Conservation (phyloP, 2,329 filamentous ascomycete genomes). For the Didymella segeticola region DNA sequence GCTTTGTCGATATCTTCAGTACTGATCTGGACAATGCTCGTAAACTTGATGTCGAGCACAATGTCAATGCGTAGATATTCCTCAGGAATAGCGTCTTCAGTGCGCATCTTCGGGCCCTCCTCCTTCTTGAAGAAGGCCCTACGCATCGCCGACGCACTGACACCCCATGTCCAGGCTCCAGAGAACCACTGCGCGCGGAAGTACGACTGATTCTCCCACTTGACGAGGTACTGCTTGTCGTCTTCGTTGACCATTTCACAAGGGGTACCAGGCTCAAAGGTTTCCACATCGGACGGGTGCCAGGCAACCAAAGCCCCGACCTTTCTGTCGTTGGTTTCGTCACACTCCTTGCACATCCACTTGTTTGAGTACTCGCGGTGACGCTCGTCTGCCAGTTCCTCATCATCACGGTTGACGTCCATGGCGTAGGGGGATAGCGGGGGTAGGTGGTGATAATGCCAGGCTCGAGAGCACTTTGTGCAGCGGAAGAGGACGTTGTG, state of each 20-base stretch:
- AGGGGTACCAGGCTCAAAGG: conserved; percentile 60
- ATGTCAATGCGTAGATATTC: conserved; percentile 87
- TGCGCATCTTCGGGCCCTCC: conserved; percentile 70
- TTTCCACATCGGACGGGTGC: conserved; percentile 71
- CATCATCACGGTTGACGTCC: conserved; percentile 53
- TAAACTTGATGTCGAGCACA: conserved; percentile 80
- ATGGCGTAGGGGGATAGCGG: conserved; percentile 53
- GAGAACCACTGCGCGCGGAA: conserved; percentile 85
- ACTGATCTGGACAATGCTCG: conserved; percentile 62
- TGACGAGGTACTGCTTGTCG: conserved; percentile 90
- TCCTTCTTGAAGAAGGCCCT: conserved; percentile 78
- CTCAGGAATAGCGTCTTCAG: conserved; percentile 82
- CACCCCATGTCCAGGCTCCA: conserved; percentile 85
- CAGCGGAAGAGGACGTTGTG: conserved; percentile 86
- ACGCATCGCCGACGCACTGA: conserved; percentile 68
- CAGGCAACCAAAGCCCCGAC: conserved; percentile 85
- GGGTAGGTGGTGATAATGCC: conserved; percentile 84
- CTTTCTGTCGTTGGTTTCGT: conserved; percentile 64
- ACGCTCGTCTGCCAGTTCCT: conserved; percentile 65
- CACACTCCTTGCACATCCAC: conserved; percentile 84
- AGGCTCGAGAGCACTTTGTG: conserved; percentile 74
- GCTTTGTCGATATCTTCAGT: conserved; percentile 74
- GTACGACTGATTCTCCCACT: conserved; percentile 84
- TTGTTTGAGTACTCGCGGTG: conserved; percentile 74
- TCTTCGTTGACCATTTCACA: conserved; percentile 70